Evolutionary conservation across 192 early-diverging fungal genomes (phyloP).

Genomic region (Entomortierella lignicola): DNA sequence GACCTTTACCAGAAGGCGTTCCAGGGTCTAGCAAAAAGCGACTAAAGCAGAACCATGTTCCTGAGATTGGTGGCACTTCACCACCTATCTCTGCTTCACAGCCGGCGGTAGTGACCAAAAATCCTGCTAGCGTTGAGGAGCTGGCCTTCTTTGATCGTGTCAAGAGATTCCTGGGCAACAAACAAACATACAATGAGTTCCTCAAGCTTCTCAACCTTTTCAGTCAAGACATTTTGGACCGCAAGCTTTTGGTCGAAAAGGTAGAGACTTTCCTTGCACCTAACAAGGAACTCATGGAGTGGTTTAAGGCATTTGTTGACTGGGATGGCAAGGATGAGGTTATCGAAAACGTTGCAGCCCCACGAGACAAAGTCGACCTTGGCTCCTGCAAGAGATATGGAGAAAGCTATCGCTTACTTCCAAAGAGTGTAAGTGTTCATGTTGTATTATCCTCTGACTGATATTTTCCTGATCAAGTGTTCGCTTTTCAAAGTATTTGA

Average conservation of each 20-base stretch:
- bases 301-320: conserved; percentile 92
- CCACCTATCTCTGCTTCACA: conserved; percentile 36
- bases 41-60: conserved; percentile 25
- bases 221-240: conserved; percentile 92
- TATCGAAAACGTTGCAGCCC: conserved; percentile 71
- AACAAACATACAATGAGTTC: conserved; percentile 94
- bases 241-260: conserved; percentile 84
- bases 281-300: conserved; percentile 89
- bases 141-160: conserved; percentile 94
- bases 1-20: conserved; percentile 33
- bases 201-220: conserved; percentile 95
- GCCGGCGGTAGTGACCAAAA: conserved; percentile 32
- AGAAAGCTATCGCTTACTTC: conserved; percentile 79
- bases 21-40: conserved; percentile 49
- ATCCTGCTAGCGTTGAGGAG: conserved; percentile 76
- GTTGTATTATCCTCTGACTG: not conserved
- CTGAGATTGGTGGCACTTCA: conserved; percentile 41
- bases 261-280: conserved; percentile 87
- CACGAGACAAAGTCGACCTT: conserved; percentile 72
- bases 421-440: conserved; percentile 64
- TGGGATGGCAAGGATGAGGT: conserved; percentile 81
- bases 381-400: conserved; percentile 70
- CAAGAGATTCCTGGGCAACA: conserved; percentile 88
- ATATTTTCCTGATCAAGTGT: not conserved
- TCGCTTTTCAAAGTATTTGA: not conserved